phyloP scores from a whole-genome alignment of 2,329 filamentous ascomycete species.

The Fusarium palustre region DNA sequence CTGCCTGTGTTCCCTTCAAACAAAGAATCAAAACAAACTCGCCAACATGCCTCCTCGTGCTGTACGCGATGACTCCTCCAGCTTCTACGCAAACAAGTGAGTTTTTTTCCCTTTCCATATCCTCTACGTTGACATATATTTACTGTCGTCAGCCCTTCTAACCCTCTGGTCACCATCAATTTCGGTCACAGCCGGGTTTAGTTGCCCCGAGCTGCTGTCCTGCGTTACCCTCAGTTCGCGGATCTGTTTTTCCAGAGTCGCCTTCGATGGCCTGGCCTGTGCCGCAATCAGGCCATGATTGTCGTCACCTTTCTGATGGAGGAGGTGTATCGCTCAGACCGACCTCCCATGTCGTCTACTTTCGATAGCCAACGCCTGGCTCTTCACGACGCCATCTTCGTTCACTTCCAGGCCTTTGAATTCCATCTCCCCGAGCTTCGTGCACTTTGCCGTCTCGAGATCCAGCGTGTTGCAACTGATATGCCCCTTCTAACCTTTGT shows the following conservation, averaged over 20 bases:
- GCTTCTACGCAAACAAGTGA: background rate
- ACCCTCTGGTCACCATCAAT: background rate
- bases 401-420: background rate
- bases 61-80: background rate
- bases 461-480: background rate
- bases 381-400: background rate
- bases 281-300: background rate
- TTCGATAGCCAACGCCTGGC: background rate
- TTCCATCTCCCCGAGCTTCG: background rate
- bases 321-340: background rate
- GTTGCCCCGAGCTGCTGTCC: background rate
- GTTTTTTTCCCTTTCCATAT: background rate
- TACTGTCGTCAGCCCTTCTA: background rate
- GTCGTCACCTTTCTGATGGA: background rate
- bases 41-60: background rate
- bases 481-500: background rate
- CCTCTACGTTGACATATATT: background rate
- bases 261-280: background rate
- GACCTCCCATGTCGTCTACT: background rate
- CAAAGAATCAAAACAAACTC: background rate
- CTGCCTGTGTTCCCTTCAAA: background rate
- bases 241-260: background rate
- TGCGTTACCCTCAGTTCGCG: background rate
- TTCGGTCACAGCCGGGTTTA: background rate
- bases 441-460: background rate